Evolutionary conservation across 106 monocot genomes (phyloP), one percentile per base, ranked within the genome.

Genomic region (Apostasia ramifera): DNA sequence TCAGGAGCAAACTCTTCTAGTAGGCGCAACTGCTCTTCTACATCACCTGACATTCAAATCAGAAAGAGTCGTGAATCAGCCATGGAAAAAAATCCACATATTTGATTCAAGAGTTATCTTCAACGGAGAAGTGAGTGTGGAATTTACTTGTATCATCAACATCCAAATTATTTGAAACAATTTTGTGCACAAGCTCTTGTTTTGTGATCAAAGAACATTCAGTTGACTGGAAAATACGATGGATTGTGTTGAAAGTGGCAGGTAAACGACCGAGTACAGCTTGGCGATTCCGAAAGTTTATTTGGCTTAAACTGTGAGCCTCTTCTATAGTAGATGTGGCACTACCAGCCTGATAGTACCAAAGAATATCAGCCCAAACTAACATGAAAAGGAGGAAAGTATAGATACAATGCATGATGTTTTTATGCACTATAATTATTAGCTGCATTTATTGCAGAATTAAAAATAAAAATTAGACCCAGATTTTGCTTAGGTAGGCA

Each of bases 171-270:
- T 82, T 75, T 46, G 80, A 78, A 44, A 95, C 63, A 66, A 95
- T 91, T 73, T 95, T 88, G 86, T 95, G 91, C 43, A 91, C 69
- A 62, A 95, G 91, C 75, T 95, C 91, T 78, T 86, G 79, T 55
- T 86, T 95, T 47, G 95, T 95, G 58, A 95, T 84, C 1, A 78
- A 59, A 46, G 80, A 70, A 60, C 80, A 66, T 40, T 84, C 76
- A 37, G 51, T 69, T 5, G 91, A 84, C 5, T 65, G 61, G 49
- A 80, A 76, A 63, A 91, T 78, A 15, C 66, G 38, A 56, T 68
- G 70, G 64, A 95, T 73, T 56, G 78, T 78, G 76, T 87, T 76
- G 37, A 94, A 86, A 43, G 77, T 81, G 48, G 57, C 66, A 42
- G 68, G 80, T 58, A 89, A 77, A 81, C 58, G 69, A 68, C 68